Percentiles rank a stretch among this genome's conserved stretches.
These are phyloP conservation scores for Saitozyma podzolica DNA, from an alignment of 768 basidiomycete genomes.

Conservation along the genomic window DNA sequence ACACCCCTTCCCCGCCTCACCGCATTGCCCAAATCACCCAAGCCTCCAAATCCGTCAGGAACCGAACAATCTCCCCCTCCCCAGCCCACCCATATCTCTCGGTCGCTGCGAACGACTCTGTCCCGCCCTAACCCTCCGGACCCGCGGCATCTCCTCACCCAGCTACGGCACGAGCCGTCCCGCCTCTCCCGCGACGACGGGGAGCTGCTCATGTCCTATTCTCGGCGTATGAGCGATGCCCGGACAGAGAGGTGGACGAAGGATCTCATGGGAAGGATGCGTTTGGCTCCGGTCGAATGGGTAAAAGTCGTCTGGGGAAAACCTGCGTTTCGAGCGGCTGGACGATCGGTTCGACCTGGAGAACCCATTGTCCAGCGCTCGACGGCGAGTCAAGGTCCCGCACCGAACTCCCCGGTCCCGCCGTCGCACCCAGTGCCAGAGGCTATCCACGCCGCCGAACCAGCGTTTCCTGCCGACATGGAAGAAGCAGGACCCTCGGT, in stretches of 20 bases:
- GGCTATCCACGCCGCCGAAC: neutral
- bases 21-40: neutral
- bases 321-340: neutral
- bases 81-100: neutral
- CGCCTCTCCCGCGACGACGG: slow-evolving; percentile 1
- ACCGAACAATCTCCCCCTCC: neutral
- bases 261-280: slow-evolving; percentile 4
- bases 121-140: neutral
- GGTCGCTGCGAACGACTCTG: neutral
- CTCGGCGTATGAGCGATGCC: slow-evolving; percentile 1
- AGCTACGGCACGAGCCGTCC: neutral
- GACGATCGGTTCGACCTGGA: neutral
- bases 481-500: neutral
- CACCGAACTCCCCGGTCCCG: neutral
- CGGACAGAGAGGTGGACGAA: neutral
- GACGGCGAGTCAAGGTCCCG: slow-evolving; percentile 5
- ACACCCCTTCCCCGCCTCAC: neutral
- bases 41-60: neutral
- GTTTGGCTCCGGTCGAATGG: slow-evolving; percentile 6
- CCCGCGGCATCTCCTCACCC: neutral
- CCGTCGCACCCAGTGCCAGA: neutral
- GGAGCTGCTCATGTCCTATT: slow-evolving; percentile 3
- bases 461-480: neutral
- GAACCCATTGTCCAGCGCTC: neutral
- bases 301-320: neutral